Evolutionary conservation across 225 moss, liverwort and hornwort genomes (phyloP).

Genomic region (Bryoerythrophyllum caledonicum): DNA sequence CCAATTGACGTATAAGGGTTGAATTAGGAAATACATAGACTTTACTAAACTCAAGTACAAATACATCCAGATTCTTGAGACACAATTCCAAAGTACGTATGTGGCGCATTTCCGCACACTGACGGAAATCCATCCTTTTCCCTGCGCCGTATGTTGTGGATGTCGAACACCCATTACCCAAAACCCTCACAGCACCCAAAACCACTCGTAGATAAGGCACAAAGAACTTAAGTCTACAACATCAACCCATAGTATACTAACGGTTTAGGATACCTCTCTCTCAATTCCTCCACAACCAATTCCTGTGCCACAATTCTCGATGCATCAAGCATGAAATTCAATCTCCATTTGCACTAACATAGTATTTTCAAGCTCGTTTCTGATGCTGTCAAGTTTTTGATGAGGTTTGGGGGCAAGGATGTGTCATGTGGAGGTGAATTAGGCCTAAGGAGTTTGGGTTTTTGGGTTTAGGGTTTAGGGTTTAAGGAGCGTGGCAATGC

Average conservation of each 20-base stretch:
- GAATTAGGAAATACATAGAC: too few relatives aligned
- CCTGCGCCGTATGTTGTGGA: neutral
- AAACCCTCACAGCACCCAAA: neutral
- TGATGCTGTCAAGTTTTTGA: neutral
- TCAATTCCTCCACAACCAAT: neutral
- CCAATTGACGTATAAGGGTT: too few relatives aligned
- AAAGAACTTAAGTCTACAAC: too few relatives aligned
- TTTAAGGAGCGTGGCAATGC: constrained; percentile 22
- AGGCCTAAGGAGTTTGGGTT: neutral
- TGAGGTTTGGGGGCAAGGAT: neutral
- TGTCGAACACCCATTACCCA: neutral
- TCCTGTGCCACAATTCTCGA: neutral
- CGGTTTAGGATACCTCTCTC: neutral
- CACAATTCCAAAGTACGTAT: neutral
- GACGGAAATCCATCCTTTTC: neutral
- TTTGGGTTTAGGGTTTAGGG: constrained; percentile 5
- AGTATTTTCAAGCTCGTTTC: neutral
- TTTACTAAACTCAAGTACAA: too few relatives aligned
- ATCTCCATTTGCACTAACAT: too few relatives aligned
- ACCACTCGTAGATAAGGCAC: neutral
- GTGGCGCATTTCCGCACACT: neutral
- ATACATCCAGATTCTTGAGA: neutral
- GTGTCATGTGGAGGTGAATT: neutral
- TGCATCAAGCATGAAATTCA: neutral
- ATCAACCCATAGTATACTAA: neutral